A percentile compares a stretch with the other conserved stretches of the same genome.
Evolutionary conservation across 116 monocot species (phyloP).

Genomic region (Posidonia oceanica): DNA sequence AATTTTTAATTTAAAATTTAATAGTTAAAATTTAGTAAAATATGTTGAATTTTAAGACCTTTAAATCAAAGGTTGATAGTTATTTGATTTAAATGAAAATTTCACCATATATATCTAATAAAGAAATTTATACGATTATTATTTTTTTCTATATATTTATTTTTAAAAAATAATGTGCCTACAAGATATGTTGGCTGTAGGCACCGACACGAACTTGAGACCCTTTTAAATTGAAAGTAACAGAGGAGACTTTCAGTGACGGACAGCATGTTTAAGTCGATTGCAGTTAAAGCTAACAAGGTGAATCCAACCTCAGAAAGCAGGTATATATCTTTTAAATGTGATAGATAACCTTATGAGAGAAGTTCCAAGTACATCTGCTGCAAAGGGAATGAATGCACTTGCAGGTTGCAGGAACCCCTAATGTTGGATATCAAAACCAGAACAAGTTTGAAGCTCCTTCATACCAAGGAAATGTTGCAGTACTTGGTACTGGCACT

Average conservation of each 20-base stretch:
- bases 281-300: slow-evolving; percentile 28
- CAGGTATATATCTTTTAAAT: slow-evolving; percentile 19
- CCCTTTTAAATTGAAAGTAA: slow-evolving; percentile 42
- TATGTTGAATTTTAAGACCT: too few relatives aligned
- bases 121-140: too few relatives aligned
- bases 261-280: slow-evolving; percentile 33
- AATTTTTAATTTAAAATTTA: too few relatives aligned
- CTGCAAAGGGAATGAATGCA: not conserved
- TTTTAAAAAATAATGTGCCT: too few relatives aligned
- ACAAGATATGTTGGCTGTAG: too few relatives aligned
- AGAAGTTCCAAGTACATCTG: slow-evolving; percentile 9
- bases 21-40: too few relatives aligned
- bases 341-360: slow-evolving; percentile 12
- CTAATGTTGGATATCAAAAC: slow-evolving; percentile 8
- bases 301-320: slow-evolving; percentile 25
- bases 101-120: too few relatives aligned
- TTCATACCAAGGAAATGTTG: not conserved
- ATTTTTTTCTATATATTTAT: too few relatives aligned
- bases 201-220: too few relatives aligned
- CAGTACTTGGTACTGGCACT: not conserved
- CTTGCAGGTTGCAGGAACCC: not conserved
- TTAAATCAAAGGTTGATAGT: too few relatives aligned
- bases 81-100: too few relatives aligned
- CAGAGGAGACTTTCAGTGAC: slow-evolving; percentile 37
- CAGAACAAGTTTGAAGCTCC: not conserved